Conservation (phyloP, 805 yeast genomes). For the Wickerhamomyces ciferrii region DNA sequence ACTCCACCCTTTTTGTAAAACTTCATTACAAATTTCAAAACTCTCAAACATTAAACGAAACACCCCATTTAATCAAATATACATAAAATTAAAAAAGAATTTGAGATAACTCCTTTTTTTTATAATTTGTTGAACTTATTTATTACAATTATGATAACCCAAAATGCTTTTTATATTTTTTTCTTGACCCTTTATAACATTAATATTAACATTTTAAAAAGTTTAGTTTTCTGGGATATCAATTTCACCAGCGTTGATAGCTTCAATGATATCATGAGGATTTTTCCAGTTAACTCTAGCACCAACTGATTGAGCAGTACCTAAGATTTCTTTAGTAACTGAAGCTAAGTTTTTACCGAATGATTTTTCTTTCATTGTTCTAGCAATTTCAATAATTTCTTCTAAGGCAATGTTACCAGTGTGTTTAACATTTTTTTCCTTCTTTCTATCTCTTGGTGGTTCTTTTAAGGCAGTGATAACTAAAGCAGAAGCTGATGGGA, state of each 20-base stretch:
- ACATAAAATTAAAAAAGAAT: conserved; percentile 9
- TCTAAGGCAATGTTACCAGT: conserved; percentile 97
- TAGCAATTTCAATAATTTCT: conserved; percentile 95
- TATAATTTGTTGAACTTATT: neutral
- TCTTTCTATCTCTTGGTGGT: conserved; percentile 99
- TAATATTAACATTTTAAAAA: conserved; percentile 2
- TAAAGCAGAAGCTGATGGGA: conserved; percentile 98
- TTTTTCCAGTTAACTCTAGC: conserved; percentile 99
- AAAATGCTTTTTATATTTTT: neutral
- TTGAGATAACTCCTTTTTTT: neutral
- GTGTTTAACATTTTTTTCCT: conserved; percentile 99
- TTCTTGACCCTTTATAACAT: neutral
- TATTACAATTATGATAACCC: neutral
- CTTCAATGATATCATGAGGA: conserved; percentile 98
- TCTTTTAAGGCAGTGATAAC: conserved; percentile 99
- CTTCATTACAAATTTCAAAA: neutral
- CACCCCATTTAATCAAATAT: conserved; percentile 4
- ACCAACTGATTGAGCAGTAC: conserved; percentile 99
- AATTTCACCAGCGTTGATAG: conserved; percentile 97
- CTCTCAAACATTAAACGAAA: neutral
- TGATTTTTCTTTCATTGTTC: conserved; percentile 95
- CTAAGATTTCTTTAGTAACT: conserved; percentile 97
- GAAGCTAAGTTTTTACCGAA: conserved; percentile 97
- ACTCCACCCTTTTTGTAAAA: neutral
- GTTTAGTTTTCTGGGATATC: conserved; percentile 80